Percentiles rank a stretch among this genome's conserved stretches.
Evolutionary conservation across 2,329 filamentous ascomycete genomes (phyloP).

Genomic region (Trichoderma breve): DNA sequence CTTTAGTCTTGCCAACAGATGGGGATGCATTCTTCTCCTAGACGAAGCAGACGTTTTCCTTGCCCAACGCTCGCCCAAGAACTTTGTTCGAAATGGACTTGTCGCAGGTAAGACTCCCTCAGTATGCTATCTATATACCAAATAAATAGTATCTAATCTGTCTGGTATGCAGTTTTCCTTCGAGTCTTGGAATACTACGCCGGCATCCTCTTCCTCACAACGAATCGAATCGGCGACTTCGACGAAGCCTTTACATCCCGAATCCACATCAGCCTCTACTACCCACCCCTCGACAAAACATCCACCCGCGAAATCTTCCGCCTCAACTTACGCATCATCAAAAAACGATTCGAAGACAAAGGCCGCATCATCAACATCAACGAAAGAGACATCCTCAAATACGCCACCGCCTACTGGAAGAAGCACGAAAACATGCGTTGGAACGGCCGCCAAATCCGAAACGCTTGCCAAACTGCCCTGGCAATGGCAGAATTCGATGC

Average conservation of each 20-base stretch:
- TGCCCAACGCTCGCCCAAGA: conserved; percentile 23
- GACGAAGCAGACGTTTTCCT: conserved; percentile 34
- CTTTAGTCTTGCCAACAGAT: conserved; percentile 27
- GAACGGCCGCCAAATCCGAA: conserved; percentile 25
- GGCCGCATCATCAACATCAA: neutral
- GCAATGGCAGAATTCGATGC: conserved; percentile 37
- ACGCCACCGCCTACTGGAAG: neutral
- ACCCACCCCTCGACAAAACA: conserved; percentile 21
- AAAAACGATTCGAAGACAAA: conserved; percentile 21
- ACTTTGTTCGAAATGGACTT: conserved; percentile 32
- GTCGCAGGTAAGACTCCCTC: conserved; percentile 30
- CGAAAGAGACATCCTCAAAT: neutral
- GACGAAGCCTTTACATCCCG: conserved; percentile 39
- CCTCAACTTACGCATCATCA: conserved; percentile 24
- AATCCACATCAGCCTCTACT: conserved; percentile 36
- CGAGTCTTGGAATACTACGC: conserved; percentile 37
- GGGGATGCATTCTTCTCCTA: conserved; percentile 30
- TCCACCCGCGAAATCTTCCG: conserved; percentile 20
- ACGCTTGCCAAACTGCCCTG: conserved; percentile 21
- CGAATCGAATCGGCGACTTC: conserved; percentile 36
- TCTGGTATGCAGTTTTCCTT: conserved; percentile 31
- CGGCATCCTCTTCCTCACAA: conserved; percentile 38
- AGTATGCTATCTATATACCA: too few relatives aligned
- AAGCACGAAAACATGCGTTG: conserved; percentile 11
- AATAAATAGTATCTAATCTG: too few relatives aligned